Conservation (phyloP, 177 flowering plant genomes). For the Telopea speciosissima region DNA sequence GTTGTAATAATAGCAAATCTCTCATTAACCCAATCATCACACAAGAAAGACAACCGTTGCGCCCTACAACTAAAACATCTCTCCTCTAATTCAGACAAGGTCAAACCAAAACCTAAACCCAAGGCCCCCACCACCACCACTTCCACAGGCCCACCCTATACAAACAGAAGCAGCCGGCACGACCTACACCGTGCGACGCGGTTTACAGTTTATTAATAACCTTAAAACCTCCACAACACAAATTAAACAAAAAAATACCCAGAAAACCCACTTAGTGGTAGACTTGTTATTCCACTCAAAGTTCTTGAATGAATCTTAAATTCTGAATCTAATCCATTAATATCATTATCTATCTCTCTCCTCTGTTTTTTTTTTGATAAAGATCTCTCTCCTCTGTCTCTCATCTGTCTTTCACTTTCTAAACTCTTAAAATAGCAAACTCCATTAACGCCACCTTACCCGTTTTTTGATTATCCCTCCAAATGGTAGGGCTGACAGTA, state of each 20-base stretch:
- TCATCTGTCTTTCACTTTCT: background rate
- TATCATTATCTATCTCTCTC: no score
- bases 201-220: background rate
- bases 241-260: background rate
- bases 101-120: background rate
- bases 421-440: background rate
- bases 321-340: background rate
- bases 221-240: no score
- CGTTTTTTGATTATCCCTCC: slow-evolving; percentile 22
- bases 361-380: background rate
- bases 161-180: slow-evolving; percentile 9
- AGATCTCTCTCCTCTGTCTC: no score
- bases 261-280: background rate
- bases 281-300: no score
- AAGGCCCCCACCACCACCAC: background rate
- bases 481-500: slow-evolving; percentile 23
- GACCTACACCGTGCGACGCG: slow-evolving; percentile 3
- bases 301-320: no score
- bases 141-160: background rate
- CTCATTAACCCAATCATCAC: background rate
- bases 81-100: background rate
- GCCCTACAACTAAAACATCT: background rate
- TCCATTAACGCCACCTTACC: background rate
- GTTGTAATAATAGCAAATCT: no score
- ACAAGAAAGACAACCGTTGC: background rate